Evolutionary conservation across 108 stramenopile species (phyloP), one percentile per base, ranked within the genome.

Genomic region (Nitzschia sp.): DNA sequence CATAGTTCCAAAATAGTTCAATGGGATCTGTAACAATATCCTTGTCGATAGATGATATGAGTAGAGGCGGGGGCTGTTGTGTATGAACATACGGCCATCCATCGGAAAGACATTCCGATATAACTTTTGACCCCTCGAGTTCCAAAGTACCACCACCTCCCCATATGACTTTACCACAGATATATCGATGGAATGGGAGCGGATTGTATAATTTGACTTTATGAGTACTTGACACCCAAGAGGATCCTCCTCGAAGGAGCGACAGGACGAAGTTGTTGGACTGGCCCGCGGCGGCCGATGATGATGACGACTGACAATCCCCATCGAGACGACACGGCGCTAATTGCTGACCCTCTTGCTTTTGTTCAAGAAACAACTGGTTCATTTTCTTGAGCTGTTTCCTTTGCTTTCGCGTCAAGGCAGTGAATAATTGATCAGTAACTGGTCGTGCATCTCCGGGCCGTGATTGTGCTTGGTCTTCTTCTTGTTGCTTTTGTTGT

Each of bases 81-180:
- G 60, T 52, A 61, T 50, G 53, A 22, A 60, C 45, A 22, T 64
- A 46, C 1, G 58, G 59, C 13, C 66, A 45, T 35, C 47, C 63
- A 53, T 19, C 47, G 53, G 4, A 13, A 22, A 19, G 53, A 63
- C 58, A 53, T 2, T 58, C 11, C 15, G n/a, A 16, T 29, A 31
- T 38, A n/a, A n/a, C n/a, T 2, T 41, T 28, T 17, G 55, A n/a
- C 48, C 56, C 47, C 1, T 56, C 48, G 13, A 59, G 26, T 23
- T 46, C 50, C 25, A 55, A 8, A 0, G 56, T 47, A 41, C 34
- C 41, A 8, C 53, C 54, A 41, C 68, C 44, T 16, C 67, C 68
- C 30, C 35, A 27, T 61, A 79, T 73, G 17, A 48, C 9, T 45
- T 63, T 3, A 4, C 56, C 73, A 30, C 79, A 80, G 17, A 68